phyloP scores from a whole-genome alignment of 2,329 filamentous ascomycete species.

The Sporothrix inflata region DNA sequence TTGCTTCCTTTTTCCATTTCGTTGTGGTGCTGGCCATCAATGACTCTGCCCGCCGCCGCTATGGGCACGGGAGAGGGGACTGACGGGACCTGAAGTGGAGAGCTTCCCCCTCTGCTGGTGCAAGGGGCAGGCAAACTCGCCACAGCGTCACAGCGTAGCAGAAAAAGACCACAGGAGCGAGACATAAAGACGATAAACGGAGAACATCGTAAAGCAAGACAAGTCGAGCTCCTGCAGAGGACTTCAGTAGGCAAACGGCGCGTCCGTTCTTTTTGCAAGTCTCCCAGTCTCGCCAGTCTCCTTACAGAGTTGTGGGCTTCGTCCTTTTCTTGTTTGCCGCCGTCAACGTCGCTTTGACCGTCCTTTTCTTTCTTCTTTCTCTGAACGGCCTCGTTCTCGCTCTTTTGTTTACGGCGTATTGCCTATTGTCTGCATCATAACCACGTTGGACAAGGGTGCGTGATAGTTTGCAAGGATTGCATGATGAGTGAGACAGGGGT shows the following conservation, averaged over 20 bases:
- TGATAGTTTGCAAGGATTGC: background rate
- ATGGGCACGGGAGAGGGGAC: conserved; percentile 4
- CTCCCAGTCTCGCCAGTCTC: background rate
- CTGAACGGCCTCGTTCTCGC: background rate
- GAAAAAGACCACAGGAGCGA: background rate
- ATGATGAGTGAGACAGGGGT: background rate
- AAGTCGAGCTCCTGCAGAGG: conserved; percentile 7
- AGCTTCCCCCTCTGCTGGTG: background rate
- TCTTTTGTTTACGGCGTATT: background rate
- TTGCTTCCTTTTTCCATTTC: background rate
- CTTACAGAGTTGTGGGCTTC: background rate
- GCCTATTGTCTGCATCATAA: background rate
- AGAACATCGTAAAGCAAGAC: background rate
- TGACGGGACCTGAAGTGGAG: background rate
- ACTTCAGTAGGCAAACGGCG: background rate
- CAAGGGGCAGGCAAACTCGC: background rate
- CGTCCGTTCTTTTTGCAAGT: background rate
- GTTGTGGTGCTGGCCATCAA: background rate
- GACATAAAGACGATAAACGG: background rate
- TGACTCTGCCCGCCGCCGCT: conserved; percentile 13
- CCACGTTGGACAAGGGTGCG: background rate
- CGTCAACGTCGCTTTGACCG: background rate
- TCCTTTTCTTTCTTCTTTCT: too few species aligned
- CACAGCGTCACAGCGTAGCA: background rate
- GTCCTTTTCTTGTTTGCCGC: background rate